Conservation (phyloP, 129 eudicot species). For the Flaveria linearis region DNA sequence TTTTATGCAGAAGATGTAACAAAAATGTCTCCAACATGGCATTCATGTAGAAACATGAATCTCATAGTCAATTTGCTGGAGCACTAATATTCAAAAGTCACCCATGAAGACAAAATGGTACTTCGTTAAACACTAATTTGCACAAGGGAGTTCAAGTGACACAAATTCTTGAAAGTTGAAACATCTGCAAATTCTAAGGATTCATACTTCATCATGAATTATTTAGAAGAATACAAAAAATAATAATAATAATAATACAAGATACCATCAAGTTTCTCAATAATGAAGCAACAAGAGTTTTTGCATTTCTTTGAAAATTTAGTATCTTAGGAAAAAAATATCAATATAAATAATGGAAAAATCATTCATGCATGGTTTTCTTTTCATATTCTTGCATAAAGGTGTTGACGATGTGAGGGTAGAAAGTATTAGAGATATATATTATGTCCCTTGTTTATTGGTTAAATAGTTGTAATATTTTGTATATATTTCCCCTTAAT, state of each 20-base stretch:
- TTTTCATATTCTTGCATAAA: conserved; percentile 14
- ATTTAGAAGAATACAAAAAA: background rate
- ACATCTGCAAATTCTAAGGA: background rate
- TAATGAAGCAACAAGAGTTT: conserved; percentile 11
- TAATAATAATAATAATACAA: background rate
- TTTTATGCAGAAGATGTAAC: conserved; percentile 1
- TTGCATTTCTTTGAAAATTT: conserved; percentile 2
- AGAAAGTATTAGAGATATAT: too few relatives aligned
- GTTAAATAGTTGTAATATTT: too few relatives aligned
- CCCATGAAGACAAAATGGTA: conserved; percentile 3
- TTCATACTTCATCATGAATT: background rate
- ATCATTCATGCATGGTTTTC: conserved; percentile 14
- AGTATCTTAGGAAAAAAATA: background rate
- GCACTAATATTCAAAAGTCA: conserved; percentile 17
- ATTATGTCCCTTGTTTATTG: too few relatives aligned
- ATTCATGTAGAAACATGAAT: conserved; percentile 29
- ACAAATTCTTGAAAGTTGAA: background rate
- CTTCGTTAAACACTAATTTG: conserved; percentile 2
- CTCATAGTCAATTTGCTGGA: conserved; percentile 15
- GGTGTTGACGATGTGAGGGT: conserved; percentile 6
- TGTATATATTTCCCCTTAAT: too few relatives aligned
- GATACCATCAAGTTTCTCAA: background rate
- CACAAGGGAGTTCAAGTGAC: background rate
- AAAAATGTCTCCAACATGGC: conserved; percentile 20
- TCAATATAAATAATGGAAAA: conserved; percentile 14